Evolutionary conservation across 257 asterid genomes (phyloP).

Genomic region (Ballota nigra): DNA sequence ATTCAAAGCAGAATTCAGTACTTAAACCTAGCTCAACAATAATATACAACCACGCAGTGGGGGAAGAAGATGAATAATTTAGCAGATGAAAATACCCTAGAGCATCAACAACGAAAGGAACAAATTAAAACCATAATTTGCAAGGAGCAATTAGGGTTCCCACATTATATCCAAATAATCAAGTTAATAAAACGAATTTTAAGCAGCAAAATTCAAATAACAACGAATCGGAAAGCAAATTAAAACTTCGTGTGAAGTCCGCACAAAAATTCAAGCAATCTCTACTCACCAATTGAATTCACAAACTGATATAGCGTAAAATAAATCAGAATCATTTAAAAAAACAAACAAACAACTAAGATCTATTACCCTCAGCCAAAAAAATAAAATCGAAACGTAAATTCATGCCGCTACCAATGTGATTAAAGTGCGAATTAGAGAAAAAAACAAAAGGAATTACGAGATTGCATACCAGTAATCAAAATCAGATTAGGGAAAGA

Average conservation of each 20-base stretch:
- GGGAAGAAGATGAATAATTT: background rate
- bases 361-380: conserved; percentile 32
- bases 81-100: background rate
- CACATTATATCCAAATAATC: conserved; percentile 27
- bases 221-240: conserved; percentile 14
- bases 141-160: conserved; percentile 29
- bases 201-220: conserved; percentile 26
- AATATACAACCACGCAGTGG: conserved; percentile 2
- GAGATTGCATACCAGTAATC: conserved; percentile 31
- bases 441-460: conserved; percentile 4
- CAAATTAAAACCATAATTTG: background rate
- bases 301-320: background rate
- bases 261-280: background rate
- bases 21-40: conserved; percentile 14
- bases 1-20: conserved; percentile 11
- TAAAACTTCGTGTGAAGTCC: conserved; percentile 17
- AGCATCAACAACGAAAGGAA: background rate
- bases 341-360: conserved; percentile 22
- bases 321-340: background rate
- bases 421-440: background rate
- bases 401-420: conserved; percentile 17
- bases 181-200: conserved; percentile 7
- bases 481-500: conserved; percentile 23
- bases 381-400: conserved; percentile 6
- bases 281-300: conserved; percentile 26